These are phyloP conservation scores for Lolium perenne DNA, from an alignment of 176 grass and related monocot genomes.

Conservation along the genomic window DNA sequence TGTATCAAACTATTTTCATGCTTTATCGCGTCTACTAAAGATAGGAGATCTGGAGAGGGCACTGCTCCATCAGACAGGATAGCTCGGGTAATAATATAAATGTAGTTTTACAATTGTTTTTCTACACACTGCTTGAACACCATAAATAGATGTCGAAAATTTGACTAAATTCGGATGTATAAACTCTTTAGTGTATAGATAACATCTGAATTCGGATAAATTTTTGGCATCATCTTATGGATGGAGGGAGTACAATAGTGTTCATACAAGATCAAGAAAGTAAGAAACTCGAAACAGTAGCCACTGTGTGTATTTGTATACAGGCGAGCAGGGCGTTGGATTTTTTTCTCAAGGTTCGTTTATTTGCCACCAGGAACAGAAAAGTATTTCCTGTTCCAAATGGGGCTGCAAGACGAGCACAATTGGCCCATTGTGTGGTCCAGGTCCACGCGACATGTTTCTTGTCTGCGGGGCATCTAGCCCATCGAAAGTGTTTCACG, in stretches of 20 bases:
- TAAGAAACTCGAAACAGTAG: background rate
- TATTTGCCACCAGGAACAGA: background rate
- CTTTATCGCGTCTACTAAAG: background rate
- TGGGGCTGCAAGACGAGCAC: background rate
- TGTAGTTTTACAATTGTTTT: too few species aligned
- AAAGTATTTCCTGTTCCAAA: background rate
- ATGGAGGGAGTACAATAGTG: background rate
- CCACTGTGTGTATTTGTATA: background rate
- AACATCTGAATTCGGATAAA: too few species aligned
- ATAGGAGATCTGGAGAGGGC: background rate
- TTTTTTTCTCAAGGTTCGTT: background rate
- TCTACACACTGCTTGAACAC: too few species aligned
- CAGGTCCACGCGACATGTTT: constrained; percentile 34
- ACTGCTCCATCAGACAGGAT: background rate
- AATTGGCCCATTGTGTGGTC: background rate
- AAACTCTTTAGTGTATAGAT: too few species aligned
- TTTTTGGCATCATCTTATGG: too few species aligned
- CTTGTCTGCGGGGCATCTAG: background rate
- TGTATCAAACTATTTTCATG: background rate
- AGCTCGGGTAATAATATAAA: background rate
- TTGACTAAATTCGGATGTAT: too few species aligned
- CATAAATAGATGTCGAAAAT: too few species aligned
- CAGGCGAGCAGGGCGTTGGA: background rate
- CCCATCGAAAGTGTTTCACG: background rate
- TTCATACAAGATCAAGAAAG: background rate